Conservation (phyloP, 441 rosid species). For the Pelargonium australe region DNA sequence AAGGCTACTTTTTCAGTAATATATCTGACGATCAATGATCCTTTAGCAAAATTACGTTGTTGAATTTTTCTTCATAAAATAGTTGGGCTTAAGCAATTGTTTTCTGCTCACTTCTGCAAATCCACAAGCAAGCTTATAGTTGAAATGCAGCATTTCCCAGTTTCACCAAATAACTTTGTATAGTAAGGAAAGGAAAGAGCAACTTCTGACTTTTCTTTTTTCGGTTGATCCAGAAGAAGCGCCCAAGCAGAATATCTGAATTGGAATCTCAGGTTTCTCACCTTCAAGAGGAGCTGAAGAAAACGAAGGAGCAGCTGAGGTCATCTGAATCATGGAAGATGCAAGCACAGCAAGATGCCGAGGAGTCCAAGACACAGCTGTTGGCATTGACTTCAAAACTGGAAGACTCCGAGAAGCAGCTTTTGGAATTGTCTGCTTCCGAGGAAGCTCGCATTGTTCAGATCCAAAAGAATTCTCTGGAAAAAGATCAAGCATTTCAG, state of each 20-base stretch:
- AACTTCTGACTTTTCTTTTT: not conserved
- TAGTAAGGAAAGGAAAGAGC: too few relatives aligned
- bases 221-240: slow-evolving; percentile 48
- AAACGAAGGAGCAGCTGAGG: slow-evolving; percentile 63
- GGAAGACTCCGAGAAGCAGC: slow-evolving; percentile 59
- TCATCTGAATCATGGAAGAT: slow-evolving; percentile 66
- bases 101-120: too few relatives aligned
- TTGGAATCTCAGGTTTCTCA: slow-evolving; percentile 65
- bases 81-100: too few relatives aligned
- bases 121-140: too few relatives aligned
- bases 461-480: slow-evolving; percentile 76
- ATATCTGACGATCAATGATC: not conserved
- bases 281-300: slow-evolving; percentile 82
- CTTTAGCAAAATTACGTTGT: too few relatives aligned
- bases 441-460: slow-evolving; percentile 79
- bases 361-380: slow-evolving; percentile 60
- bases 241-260: slow-evolving; percentile 53
- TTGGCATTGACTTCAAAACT: slow-evolving; percentile 42
- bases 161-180: too few relatives aligned
- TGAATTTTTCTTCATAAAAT: too few relatives aligned
- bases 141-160: too few relatives aligned
- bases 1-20: not conserved
- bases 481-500: slow-evolving; percentile 86
- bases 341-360: slow-evolving; percentile 73
- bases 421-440: slow-evolving; percentile 63